These are phyloP conservation scores for Scleroderma citrinum DNA, from an alignment of 768 basidiomycete species.

Conservation along the genomic window DNA sequence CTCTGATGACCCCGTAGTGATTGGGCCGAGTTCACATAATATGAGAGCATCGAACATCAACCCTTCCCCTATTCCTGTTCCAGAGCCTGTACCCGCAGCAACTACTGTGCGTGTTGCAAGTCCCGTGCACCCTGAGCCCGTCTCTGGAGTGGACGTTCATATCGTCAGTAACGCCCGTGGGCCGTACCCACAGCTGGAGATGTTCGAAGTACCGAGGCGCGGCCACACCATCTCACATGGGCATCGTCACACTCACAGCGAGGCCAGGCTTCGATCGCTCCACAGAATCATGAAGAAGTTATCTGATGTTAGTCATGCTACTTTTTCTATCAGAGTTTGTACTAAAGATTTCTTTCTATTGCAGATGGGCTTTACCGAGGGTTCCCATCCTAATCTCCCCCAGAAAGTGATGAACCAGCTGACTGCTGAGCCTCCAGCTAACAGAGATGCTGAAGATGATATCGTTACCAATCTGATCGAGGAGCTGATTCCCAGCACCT, in stretches of 20 bases:
- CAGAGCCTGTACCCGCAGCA: conserved; percentile 9
- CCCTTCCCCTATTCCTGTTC: conserved; percentile 5
- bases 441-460: conserved; percentile 57
- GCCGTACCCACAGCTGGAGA: conserved; percentile 56
- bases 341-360: conserved; percentile 1
- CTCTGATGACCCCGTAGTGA: conserved; percentile 11
- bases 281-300: conserved; percentile 52
- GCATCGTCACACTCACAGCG: conserved; percentile 13
- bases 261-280: conserved; percentile 31
- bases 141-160: conserved; percentile 26
- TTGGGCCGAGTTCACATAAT: conserved; percentile 4
- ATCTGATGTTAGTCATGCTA: conserved; percentile 47
- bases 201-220: conserved; percentile 49
- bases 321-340: conserved; percentile 6
- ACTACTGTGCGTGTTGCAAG: conserved; percentile 9
- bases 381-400: conserved; percentile 46
- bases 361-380: conserved; percentile 73
- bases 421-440: conserved; percentile 32
- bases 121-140: conserved; percentile 5
- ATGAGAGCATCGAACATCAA: not conserved
- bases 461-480: conserved; percentile 59
- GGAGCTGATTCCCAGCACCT: conserved; percentile 43
- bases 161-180: conserved; percentile 60
- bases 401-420: conserved; percentile 47
- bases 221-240: conserved; percentile 27